A percentile compares a stretch with the other conserved stretches of the same genome.
These are phyloP conservation scores for Peltaster fructicola DNA, from an alignment of 2,329 filamentous ascomycete genomes.

Conservation along the genomic window DNA sequence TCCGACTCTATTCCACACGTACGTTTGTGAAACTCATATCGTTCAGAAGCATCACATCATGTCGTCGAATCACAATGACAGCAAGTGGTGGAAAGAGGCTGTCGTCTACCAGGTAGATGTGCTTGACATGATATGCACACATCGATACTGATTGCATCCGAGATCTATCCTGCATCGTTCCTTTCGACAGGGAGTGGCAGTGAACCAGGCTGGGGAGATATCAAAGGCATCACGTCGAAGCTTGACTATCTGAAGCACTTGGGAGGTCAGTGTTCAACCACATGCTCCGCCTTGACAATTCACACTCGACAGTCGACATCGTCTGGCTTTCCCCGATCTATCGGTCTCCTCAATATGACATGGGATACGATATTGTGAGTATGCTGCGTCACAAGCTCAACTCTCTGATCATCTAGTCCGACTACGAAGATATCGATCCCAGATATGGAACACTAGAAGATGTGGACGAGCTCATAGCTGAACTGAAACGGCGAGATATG, in stretches of 20 bases:
- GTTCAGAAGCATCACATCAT: no score
- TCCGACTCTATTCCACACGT: no score
- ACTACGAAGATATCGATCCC: conserved; percentile 30
- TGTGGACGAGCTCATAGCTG: conserved; percentile 26
- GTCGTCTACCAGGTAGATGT: conserved; percentile 29
- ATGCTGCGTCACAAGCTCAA: not conserved
- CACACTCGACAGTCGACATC: conserved; percentile 34
- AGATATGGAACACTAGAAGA: conserved; percentile 29
- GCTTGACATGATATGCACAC: conserved; percentile 30
- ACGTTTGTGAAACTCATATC: no score
- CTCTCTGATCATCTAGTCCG: conserved; percentile 7
- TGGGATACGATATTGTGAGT: conserved; percentile 44
- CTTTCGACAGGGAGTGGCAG: conserved; percentile 37
- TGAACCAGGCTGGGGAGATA: conserved; percentile 40
- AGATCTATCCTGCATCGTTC: conserved; percentile 46
- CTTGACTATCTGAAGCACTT: conserved; percentile 46
- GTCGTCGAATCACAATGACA: conserved; percentile 6
- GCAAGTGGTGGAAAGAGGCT: conserved; percentile 28
- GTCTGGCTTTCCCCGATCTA: conserved; percentile 53
- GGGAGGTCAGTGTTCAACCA: conserved; percentile 29
- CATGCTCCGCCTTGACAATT: not conserved
- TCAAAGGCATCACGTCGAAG: conserved; percentile 46
- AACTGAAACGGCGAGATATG: conserved; percentile 28
- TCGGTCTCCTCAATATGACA: conserved; percentile 43
- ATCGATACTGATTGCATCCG: conserved; percentile 42